Base-by-base conservation (phyloP, 176 grass and related monocot genomes). In the Oropetium thomaeum region DNA sequence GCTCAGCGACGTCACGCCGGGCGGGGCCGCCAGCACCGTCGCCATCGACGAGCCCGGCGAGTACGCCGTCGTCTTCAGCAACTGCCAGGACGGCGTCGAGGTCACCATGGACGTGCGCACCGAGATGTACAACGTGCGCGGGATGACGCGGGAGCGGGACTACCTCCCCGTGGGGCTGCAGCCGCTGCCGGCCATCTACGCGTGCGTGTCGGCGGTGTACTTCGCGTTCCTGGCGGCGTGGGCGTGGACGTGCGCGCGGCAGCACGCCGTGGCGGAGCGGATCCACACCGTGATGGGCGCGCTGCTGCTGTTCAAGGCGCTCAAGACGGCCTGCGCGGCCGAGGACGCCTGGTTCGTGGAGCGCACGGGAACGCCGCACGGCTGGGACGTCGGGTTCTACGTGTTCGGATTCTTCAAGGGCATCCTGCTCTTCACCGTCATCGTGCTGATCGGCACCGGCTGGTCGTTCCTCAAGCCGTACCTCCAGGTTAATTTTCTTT, bases 311-410 rank as follows among this genome's bases (percentile, higher is more conserved):
- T 92, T 88, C 85, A 88, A 88, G 85, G 85, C 77, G 69, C 89
- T 92, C 69, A 92, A 92, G 82, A 59, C 81, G 85, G 74, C 79
- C 69, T 92, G 89, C 79, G 89, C 89, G 1, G 89, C 89, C 6
- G 89, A 92, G 85, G 85, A 88, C 82, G 23, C 70, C 9, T 92
- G 82, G 89, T 80, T 66, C 70, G 82, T 92, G 40, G 33, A 79
- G 85, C 58, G 64, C 74, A 92, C 74, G 0, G 85, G 89, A 32
- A 85, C 74, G 57, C 82, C 89, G 13, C 89, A 92, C 70, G 89
- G 89, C 0, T 92, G 89, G 89, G 85, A 92, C 85, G 82, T 92
- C 8, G 89, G 82, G 0, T 92, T 88, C 89, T 92, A 88, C 74
- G 74, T 88, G 0, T 92, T 88, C 40, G 82, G 85, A 4, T 88